phyloP scores from a whole-genome alignment of 176 grass and related monocot species.

The Cymbopogon citratus region DNA sequence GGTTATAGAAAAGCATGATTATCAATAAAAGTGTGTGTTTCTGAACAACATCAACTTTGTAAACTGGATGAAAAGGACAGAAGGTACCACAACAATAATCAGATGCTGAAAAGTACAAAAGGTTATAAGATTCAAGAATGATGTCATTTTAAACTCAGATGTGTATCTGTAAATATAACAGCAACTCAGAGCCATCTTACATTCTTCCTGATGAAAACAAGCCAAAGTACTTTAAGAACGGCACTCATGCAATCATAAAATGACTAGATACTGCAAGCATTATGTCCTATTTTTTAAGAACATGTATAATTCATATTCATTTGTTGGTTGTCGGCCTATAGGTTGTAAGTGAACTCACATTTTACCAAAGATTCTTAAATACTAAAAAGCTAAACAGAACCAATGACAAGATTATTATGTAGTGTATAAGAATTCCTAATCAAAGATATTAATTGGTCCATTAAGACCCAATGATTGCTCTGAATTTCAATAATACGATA shows the following conservation, averaged over 20 bases:
- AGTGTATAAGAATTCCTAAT: not conserved
- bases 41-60: too few relatives aligned
- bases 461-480: not conserved
- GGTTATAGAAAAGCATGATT: too few relatives aligned
- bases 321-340: not conserved
- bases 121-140: not conserved
- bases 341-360: not conserved
- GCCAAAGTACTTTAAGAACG: not conserved
- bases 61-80: too few relatives aligned
- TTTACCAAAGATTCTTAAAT: not conserved
- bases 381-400: not conserved
- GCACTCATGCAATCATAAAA: not conserved
- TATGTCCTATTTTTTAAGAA: not conserved
- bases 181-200: not conserved
- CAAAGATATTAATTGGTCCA: not conserved
- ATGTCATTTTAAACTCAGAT: not conserved
- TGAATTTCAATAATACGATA: not conserved
- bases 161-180: conserved; percentile 11
- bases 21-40: too few relatives aligned
- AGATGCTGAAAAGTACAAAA: not conserved
- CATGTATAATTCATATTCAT: not conserved
- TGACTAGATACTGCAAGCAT: not conserved
- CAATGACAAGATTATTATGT: not conserved
- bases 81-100: not conserved
- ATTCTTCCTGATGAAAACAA: not conserved